These are phyloP conservation scores for Hanseniaspora hatyaiensis DNA, from an alignment of 805 yeast species.

Conservation along the genomic window DNA sequence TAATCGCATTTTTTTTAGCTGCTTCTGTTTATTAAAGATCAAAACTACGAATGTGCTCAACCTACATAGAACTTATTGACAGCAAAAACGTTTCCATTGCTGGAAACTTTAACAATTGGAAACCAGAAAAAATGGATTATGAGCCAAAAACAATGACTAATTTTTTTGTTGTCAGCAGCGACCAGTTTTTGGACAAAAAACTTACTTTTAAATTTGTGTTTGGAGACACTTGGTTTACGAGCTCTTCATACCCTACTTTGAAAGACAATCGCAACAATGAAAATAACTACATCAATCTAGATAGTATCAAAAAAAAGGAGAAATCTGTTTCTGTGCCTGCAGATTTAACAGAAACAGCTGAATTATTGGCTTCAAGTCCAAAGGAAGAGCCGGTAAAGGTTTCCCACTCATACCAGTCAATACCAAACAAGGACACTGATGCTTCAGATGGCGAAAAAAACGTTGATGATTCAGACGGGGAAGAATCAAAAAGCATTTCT, in stretches of 20 bases:
- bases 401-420: no score
- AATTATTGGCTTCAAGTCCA: no score
- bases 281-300: not conserved
- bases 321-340: not conserved
- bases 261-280: not conserved
- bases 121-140: conserved; percentile 9
- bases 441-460: not conserved
- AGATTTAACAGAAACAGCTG: not conserved
- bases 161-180: not conserved
- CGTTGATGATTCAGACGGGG: not conserved
- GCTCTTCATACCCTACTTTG: not conserved
- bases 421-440: not conserved
- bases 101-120: conserved; percentile 16
- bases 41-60: no score
- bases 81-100: conserved; percentile 7
- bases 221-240: conserved; percentile 1
- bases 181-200: not conserved
- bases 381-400: not conserved
- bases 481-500: no score
- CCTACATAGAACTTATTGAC: no score
- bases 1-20: no score
- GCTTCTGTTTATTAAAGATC: no score
- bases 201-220: conserved; percentile 5
- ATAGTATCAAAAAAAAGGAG: not conserved
- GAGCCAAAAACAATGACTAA: not conserved